Conservation (phyloP, 2,329 filamentous ascomycete species). For the Neofusicoccum ribis region DNA sequence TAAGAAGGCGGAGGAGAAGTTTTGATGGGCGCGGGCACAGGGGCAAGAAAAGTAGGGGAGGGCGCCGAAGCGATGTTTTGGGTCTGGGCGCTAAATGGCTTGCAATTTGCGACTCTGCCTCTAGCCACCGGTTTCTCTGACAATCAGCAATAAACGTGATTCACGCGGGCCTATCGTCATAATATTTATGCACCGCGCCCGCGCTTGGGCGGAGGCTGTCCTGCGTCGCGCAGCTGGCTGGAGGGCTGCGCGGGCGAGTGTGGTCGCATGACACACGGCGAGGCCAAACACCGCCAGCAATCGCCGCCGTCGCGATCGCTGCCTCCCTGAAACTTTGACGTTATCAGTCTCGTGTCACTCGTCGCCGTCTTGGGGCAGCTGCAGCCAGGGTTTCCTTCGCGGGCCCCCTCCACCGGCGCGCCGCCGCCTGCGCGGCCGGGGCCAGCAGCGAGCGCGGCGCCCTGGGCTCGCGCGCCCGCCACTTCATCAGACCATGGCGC, state of each 20-base stretch:
- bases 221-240: conserved; percentile 1
- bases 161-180: conserved; percentile 18
- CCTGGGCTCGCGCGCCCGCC: too few relatives aligned
- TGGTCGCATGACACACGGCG: conserved; percentile 9
- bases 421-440: neutral
- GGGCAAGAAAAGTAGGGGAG: conserved; percentile 13
- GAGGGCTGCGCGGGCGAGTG: neutral
- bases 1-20: conserved; percentile 1
- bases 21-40: conserved; percentile 2
- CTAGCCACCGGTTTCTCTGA: conserved; percentile 14
- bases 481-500: conserved; percentile 5
- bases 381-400: conserved; percentile 1
- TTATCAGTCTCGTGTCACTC: conserved; percentile 16
- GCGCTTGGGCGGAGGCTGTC: conserved; percentile 1
- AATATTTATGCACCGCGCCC: conserved; percentile 14
- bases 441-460: too few relatives aligned
- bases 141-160: conserved; percentile 20
- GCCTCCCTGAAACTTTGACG: conserved; percentile 16
- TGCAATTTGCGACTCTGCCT: conserved; percentile 12
- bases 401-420: neutral
- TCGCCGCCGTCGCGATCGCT: conserved; percentile 2
- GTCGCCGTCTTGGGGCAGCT: neutral
- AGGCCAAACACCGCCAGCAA: conserved; percentile 7
- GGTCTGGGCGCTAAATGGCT: conserved; percentile 14
- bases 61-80: conserved; percentile 12